Percentiles rank a stretch among this genome's conserved stretches.
phyloP scores from a whole-genome alignment of 1,139 yeast genomes.

The Wickerhamomyces sp. region DNA sequence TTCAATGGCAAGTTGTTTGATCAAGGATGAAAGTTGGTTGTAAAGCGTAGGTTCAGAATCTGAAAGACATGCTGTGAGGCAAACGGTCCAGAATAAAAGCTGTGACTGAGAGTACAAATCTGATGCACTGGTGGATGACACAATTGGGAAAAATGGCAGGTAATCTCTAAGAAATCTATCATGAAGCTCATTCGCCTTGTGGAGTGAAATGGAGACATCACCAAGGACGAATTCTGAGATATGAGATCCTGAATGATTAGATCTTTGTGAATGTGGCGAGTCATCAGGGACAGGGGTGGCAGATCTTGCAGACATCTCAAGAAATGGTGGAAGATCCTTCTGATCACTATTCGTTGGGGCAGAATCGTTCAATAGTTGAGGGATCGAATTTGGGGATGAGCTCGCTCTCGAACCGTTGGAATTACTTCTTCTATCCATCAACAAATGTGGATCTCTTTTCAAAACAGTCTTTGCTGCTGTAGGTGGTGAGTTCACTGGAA shows the following conservation, averaged over 20 bases:
- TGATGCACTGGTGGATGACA: conserved; percentile 64
- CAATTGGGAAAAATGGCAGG: conserved; percentile 75
- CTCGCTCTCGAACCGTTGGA: conserved; percentile 22
- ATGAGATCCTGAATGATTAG: conserved; percentile 27
- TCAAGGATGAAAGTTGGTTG: conserved; percentile 67
- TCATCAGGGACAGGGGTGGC: conserved; percentile 22
- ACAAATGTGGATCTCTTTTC: conserved; percentile 31
- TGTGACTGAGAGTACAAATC: conserved; percentile 82
- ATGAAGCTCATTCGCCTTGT: conserved; percentile 70
- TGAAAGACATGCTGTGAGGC: conserved; percentile 77
- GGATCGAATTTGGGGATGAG: conserved; percentile 23
- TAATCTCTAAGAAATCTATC: conserved; percentile 59
- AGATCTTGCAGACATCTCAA: conserved; percentile 30
- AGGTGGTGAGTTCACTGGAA: conserved; percentile 13
- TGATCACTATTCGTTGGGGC: conserved; percentile 30
- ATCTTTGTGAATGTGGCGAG: conserved; percentile 21
- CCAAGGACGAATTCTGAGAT: conserved; percentile 68
- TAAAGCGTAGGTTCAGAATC: conserved; percentile 86
- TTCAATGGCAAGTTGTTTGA: conserved; percentile 84
- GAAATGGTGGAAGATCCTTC: conserved; percentile 29
- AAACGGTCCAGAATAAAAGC: conserved; percentile 85
- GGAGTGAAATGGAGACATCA: conserved; percentile 59
- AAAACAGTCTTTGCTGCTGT: conserved; percentile 26
- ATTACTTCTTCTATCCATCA: conserved; percentile 23
- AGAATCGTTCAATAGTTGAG: conserved; percentile 33